Conservation (phyloP, 257 asterid species). For the Verbascum thapsus region DNA sequence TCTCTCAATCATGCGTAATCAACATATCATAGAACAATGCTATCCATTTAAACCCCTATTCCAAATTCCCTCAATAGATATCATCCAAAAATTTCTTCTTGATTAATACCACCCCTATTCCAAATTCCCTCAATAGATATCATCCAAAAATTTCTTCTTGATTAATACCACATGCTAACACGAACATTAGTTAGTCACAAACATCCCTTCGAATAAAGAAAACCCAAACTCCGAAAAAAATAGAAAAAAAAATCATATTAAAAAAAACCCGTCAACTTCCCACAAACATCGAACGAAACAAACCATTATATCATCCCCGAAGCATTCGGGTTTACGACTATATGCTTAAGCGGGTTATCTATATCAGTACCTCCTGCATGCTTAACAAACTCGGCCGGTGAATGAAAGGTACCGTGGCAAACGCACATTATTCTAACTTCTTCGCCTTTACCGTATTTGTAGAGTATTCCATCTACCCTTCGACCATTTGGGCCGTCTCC, state of each 20-base stretch:
- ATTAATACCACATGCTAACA: slow-evolving; percentile 22
- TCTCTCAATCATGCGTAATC: too few relatives aligned
- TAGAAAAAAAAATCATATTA: too few relatives aligned
- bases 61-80: neutral
- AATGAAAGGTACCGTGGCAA: slow-evolving; percentile 83
- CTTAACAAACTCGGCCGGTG: slow-evolving; percentile 82
- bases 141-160: slow-evolving; percentile 15
- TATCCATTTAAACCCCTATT: too few relatives aligned
- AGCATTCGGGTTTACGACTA: slow-evolving; percentile 74
- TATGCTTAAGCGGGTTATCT: slow-evolving; percentile 79
- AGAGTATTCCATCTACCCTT: slow-evolving; percentile 87
- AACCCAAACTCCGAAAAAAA: too few relatives aligned
- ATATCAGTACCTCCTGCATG: slow-evolving; percentile 84
- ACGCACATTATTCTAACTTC: slow-evolving; percentile 92
- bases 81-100: slow-evolving; percentile 13
- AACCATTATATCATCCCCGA: slow-evolving; percentile 45
- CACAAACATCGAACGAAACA: too few relatives aligned
- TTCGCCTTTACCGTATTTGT: slow-evolving; percentile 78
- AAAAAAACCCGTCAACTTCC: too few relatives aligned
- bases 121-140: neutral
- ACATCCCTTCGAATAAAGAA: slow-evolving; percentile 8
- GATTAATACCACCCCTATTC: slow-evolving; percentile 26
- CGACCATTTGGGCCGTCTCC: slow-evolving; percentile 87
- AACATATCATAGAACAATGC: too few relatives aligned
- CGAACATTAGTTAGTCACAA: too few relatives aligned